A percentile compares a stretch with the other conserved stretches of the same genome.
phyloP scores from a whole-genome alignment of 345 rosid genomes.

The Eucalyptus guilfoylei region DNA sequence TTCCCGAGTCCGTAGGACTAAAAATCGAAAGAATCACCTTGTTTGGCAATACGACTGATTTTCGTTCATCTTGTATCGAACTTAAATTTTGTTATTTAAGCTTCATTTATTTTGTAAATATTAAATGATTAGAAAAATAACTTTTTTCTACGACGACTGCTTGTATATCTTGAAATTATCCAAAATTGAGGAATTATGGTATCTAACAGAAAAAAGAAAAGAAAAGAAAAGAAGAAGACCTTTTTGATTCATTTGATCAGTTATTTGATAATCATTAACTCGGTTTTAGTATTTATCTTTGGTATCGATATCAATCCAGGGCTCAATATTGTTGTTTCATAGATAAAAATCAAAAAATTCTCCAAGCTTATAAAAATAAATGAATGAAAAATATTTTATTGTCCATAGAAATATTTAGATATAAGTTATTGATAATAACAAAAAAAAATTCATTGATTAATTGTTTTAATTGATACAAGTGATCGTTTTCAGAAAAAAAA shows the following conservation, averaged over 20 bases:
- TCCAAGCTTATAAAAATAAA: no score
- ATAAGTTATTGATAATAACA: no score
- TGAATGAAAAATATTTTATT: rapidly evolving
- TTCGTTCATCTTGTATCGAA: not conserved
- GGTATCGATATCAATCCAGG: rapidly evolving
- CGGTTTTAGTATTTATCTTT: rapidly evolving
- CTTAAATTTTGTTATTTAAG: not conserved
- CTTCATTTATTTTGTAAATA: no score
- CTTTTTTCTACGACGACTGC: rapidly evolving
- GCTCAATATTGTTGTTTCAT: no score
- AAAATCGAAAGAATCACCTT: not conserved
- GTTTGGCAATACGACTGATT: not conserved
- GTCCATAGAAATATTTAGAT: rapidly evolving
- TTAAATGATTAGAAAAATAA: no score
- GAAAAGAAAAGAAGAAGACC: rapidly evolving
- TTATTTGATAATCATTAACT: no score
- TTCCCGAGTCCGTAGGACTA: not conserved
- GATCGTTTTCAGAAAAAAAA: no score
- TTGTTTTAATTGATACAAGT: no score
- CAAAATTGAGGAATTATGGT: no score
- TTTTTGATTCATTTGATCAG: no score
- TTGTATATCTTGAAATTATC: rapidly evolving
- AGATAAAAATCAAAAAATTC: no score
- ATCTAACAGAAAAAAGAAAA: no score
- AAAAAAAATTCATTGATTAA: rapidly evolving